Evolutionary conservation across 495 filamentous ascomycete genomes (phyloP).

Genomic region (Choiromyces venosus): DNA sequence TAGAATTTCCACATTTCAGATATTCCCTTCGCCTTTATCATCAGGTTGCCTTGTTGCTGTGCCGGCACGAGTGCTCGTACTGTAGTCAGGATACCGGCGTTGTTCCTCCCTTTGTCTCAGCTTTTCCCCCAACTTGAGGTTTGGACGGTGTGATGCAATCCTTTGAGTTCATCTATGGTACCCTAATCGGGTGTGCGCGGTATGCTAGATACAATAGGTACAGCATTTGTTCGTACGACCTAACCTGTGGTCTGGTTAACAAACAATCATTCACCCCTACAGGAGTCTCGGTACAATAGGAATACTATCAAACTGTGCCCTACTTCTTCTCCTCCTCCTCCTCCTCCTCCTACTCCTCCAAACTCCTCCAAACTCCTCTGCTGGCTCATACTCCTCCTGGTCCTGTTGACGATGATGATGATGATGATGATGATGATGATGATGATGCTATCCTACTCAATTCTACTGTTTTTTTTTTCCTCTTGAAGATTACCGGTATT

Average conservation of each 20-base stretch:
- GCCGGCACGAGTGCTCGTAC: slow-evolving; percentile 23
- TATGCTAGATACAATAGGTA: slow-evolving; percentile 7
- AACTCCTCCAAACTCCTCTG: not conserved
- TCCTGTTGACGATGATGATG: not conserved
- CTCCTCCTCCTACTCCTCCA: not conserved
- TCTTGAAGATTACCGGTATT: not conserved
- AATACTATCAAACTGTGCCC: not conserved
- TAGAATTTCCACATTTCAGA: slow-evolving; percentile 21
- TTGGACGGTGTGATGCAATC: slow-evolving; percentile 35
- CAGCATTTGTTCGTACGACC: slow-evolving; percentile 1
- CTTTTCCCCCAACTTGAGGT: slow-evolving; percentile 13
- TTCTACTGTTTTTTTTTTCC: not conserved
- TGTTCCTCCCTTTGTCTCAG: slow-evolving; percentile 32
- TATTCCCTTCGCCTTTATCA: not conserved
- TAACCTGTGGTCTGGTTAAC: not conserved
- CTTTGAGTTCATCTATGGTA: slow-evolving; percentile 23
- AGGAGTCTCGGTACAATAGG: not conserved
- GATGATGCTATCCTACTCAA: not conserved
- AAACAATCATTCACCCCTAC: slow-evolving; percentile 6
- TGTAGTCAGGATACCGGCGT: not conserved
- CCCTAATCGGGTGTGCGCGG: slow-evolving; percentile 30
- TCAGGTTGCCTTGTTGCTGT: slow-evolving; percentile 12
- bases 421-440: not conserved
- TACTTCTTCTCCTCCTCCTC: not conserved
- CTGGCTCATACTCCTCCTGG: not conserved